Conservation (phyloP, 176 grass and related monocot species). For the Triticum monococcum region DNA sequence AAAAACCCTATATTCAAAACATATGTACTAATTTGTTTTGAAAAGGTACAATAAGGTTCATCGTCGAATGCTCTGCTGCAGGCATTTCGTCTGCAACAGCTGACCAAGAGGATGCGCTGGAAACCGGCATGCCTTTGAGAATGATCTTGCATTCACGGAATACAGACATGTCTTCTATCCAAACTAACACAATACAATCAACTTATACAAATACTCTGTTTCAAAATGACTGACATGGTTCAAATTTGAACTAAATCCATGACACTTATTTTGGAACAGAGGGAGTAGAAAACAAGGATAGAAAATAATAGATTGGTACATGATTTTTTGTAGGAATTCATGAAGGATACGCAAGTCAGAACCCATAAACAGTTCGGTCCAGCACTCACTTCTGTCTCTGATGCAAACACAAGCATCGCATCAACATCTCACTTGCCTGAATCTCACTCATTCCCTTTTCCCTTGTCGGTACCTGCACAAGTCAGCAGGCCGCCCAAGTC, state of each 20-base stretch:
- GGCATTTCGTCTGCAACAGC: background rate
- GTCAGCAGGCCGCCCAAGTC: no score
- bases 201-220: background rate
- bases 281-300: background rate
- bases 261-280: no score
- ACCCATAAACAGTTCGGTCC: background rate
- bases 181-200: background rate
- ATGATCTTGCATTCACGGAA: background rate
- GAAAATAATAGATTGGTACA: background rate
- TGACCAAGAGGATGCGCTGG: background rate
- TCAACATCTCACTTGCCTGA: no score
- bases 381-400: background rate
- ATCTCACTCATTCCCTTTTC: no score
- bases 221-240: no score
- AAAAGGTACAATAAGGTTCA: background rate
- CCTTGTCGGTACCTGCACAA: no score
- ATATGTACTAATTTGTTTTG: background rate
- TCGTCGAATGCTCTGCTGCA: slow-evolving; percentile 2
- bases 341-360: background rate
- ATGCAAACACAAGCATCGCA: no score
- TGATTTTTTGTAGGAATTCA: background rate
- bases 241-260: no score
- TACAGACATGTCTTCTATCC: background rate
- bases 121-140: background rate
- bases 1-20: background rate